phyloP scores from a whole-genome alignment of 495 filamentous ascomycete species.

The Aspergillus saccharolyticus region DNA sequence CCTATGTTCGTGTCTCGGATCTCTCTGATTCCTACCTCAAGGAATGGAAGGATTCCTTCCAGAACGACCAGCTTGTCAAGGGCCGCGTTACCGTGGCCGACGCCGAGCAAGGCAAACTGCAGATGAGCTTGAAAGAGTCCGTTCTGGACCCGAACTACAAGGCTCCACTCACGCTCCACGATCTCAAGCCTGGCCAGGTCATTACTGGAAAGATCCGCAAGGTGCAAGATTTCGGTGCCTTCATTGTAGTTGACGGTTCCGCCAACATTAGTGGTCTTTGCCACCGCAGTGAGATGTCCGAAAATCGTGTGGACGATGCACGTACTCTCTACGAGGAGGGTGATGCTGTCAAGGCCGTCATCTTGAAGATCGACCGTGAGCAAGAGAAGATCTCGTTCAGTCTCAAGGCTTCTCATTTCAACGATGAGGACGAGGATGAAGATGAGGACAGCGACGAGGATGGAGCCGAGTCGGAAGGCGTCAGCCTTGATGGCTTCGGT shows the following conservation, averaged over 20 bases:
- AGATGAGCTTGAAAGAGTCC: conserved; percentile 83
- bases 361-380: conserved; percentile 69
- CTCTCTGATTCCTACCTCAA: conserved; percentile 88
- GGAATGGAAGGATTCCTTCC: conserved; percentile 89
- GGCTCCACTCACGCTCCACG: conserved; percentile 59
- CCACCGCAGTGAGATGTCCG: conserved; percentile 85
- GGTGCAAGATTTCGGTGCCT: conserved; percentile 90
- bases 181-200: conserved; percentile 71
- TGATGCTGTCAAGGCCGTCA: conserved; percentile 83
- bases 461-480: conserved; percentile 43
- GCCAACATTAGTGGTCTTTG: conserved; percentile 86
- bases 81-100: conserved; percentile 73
- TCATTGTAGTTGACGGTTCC: conserved; percentile 82
- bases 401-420: conserved; percentile 87
- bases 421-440: conserved; percentile 56
- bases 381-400: conserved; percentile 79
- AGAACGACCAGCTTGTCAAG: conserved; percentile 81
- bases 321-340: conserved; percentile 80
- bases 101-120: conserved; percentile 58
- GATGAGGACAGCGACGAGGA: conserved; percentile 50
- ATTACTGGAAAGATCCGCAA: conserved; percentile 87
- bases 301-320: conserved; percentile 70
- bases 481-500: conserved; percentile 40
- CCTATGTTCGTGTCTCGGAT: conserved; percentile 76
- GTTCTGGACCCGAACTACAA: conserved; percentile 75